Percentiles rank a stretch among this genome's conserved stretches.
These are phyloP conservation scores for Cantharellus cinnabarinus DNA, from an alignment of 768 basidiomycete species.

Conservation along the genomic window DNA sequence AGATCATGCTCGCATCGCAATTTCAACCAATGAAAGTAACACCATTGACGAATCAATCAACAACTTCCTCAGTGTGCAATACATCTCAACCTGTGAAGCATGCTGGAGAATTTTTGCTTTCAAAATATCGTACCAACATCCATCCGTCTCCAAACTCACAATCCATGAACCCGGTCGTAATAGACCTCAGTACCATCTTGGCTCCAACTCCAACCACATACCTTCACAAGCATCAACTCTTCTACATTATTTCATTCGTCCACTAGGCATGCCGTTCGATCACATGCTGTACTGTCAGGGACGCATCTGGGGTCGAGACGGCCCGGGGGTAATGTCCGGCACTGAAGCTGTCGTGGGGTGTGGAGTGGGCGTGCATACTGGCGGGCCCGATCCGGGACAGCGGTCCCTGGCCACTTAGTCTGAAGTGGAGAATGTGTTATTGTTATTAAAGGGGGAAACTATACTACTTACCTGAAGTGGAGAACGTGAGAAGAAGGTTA, in stretches of 20 bases:
- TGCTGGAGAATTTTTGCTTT: conserved; percentile 6
- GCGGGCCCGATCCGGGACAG: too few species aligned
- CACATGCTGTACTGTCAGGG: neutral
- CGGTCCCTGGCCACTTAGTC: too few species aligned
- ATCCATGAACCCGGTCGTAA: conserved; percentile 1
- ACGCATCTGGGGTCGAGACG: too few species aligned
- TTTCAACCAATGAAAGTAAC: neutral
- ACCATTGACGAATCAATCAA: too few species aligned
- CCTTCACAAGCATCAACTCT: neutral
- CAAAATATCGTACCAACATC: conserved; percentile 1
- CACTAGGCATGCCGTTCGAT: neutral
- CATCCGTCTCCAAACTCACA: conserved; percentile 2
- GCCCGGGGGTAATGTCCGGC: too few species aligned
- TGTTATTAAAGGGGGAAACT: too few species aligned
- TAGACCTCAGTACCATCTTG: neutral
- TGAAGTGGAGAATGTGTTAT: too few species aligned
- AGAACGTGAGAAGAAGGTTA: too few species aligned
- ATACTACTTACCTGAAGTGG: too few species aligned
- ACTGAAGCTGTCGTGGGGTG: too few species aligned
- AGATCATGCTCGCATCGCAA: neutral
- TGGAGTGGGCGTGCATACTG: too few species aligned
- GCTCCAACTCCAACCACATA: neutral
- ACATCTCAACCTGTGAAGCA: conserved; percentile 7
- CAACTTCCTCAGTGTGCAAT: conserved; percentile 4
- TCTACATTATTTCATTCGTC: neutral